Evolutionary conservation across 1,284 basidiomycete genomes (phyloP).

Genomic region (Laetiporus sulphureus): DNA sequence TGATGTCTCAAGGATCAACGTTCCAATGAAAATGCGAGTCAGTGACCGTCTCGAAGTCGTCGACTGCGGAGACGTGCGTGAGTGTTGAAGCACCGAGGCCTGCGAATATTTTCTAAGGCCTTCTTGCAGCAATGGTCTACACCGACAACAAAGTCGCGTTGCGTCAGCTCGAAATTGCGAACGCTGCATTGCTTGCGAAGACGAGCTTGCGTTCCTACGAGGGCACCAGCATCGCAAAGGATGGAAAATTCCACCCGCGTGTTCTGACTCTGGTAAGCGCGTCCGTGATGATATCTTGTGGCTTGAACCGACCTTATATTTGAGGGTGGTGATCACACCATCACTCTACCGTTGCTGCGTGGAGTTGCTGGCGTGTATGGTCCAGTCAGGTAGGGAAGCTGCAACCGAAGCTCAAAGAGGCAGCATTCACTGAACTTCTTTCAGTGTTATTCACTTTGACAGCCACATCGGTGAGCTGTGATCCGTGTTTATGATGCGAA

Average conservation of each 20-base stretch:
- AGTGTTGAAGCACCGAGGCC: constrained; percentile 7
- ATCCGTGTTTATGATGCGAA: not conserved
- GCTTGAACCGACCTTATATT: no score
- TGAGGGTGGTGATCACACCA: constrained; percentile 35
- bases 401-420: not conserved
- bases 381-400: constrained; percentile 22
- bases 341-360: constrained; percentile 32
- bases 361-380: constrained; percentile 31
- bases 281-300: no score
- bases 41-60: constrained; percentile 26
- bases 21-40: constrained; percentile 23
- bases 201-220: constrained; percentile 17
- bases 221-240: constrained; percentile 25
- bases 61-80: constrained; percentile 33
- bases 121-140: constrained; percentile 23
- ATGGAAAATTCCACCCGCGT: constrained; percentile 30
- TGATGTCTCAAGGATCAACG: constrained; percentile 25
- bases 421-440: not conserved
- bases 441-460: constrained; percentile 35
- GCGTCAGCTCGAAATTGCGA: constrained; percentile 29
- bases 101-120: not conserved
- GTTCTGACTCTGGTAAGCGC: constrained; percentile 29
- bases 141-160: constrained; percentile 31
- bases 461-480: constrained; percentile 29
- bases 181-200: constrained; percentile 21